These are phyloP conservation scores for Purshia tridentata DNA, from an alignment of 306 rosid genomes.

Conservation along the genomic window DNA sequence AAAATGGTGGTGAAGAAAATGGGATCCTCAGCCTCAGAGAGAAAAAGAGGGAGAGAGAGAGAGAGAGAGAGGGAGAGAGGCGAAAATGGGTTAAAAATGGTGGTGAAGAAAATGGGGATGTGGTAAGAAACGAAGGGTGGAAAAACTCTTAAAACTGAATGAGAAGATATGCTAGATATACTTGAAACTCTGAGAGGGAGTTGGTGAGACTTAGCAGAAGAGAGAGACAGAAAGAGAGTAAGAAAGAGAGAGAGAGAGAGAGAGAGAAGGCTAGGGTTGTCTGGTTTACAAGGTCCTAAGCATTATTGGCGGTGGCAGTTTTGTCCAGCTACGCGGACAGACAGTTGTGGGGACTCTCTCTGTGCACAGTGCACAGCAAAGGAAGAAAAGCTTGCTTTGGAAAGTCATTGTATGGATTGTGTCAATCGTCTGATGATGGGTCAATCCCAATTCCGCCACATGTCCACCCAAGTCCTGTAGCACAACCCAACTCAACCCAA, in stretches of 20 bases:
- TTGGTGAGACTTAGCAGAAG: conserved; percentile 23
- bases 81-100: conserved; percentile 16
- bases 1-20: conserved; percentile 16
- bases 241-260: conserved; percentile 19
- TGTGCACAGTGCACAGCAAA: conserved; percentile 28
- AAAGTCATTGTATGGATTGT: conserved; percentile 61
- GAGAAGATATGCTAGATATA: conserved; percentile 34
- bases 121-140: conserved; percentile 75
- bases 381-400: conserved; percentile 21
- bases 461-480: conserved; percentile 12
- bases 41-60: not conserved
- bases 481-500: conserved; percentile 8
- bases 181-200: conserved; percentile 35
- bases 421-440: conserved; percentile 40
- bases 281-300: conserved; percentile 75
- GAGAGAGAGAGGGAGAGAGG: not conserved
- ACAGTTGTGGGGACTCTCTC: conserved; percentile 74
- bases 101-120: conserved; percentile 21
- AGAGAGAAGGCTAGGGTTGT: conserved; percentile 38
- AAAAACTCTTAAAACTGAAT: conserved; percentile 24
- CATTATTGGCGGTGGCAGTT: conserved; percentile 95
- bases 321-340: conserved; percentile 79
- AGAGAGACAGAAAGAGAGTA: conserved; percentile 17
- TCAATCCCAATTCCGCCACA: conserved; percentile 32
- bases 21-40: not conserved